These are phyloP conservation scores for Penicillium brevicompactum DNA, from an alignment of 2,329 filamentous ascomycete genomes.

Conservation along the genomic window DNA sequence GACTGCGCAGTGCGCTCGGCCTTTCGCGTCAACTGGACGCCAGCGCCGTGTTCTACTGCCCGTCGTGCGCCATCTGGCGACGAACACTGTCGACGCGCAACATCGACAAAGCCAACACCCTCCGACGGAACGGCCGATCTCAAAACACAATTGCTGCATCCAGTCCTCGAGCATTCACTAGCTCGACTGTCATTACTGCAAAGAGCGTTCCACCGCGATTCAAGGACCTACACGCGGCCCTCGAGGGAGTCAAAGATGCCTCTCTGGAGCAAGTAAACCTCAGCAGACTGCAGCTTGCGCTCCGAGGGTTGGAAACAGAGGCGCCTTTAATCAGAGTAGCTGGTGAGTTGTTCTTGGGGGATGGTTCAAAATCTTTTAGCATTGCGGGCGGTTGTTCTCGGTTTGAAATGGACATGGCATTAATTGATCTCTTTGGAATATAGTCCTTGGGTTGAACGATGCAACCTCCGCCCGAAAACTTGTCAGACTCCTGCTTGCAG, in stretches of 20 bases:
- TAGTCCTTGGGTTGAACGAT: conserved; percentile 55
- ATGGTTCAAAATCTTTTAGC: neutral
- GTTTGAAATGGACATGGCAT: neutral
- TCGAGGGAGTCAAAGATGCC: conserved; percentile 54
- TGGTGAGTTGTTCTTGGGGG: conserved; percentile 37
- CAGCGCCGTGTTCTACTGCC: conserved; percentile 39
- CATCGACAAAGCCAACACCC: conserved; percentile 13
- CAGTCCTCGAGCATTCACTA: conserved; percentile 45
- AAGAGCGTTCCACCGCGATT: conserved; percentile 56
- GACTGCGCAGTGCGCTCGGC: conserved; percentile 40
- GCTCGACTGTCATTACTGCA: conserved; percentile 56
- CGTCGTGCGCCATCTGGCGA: conserved; percentile 43
- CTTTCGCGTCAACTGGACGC: conserved; percentile 31
- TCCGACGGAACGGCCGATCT: conserved; percentile 14
- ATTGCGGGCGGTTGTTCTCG: neutral
- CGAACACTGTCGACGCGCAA: conserved; percentile 33
- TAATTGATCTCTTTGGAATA: neutral
- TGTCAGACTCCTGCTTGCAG: conserved; percentile 69
- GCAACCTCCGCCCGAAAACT: conserved; percentile 58
- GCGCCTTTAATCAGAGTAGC: conserved; percentile 59
- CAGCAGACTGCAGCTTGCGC: conserved; percentile 61
- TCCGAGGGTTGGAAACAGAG: conserved; percentile 58
- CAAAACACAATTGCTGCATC: conserved; percentile 5
- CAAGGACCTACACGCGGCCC: conserved; percentile 55
- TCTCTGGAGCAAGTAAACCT: conserved; percentile 60